phyloP scores from a whole-genome alignment of 805 yeast genomes.

The Kodamaea sagamina region DNA sequence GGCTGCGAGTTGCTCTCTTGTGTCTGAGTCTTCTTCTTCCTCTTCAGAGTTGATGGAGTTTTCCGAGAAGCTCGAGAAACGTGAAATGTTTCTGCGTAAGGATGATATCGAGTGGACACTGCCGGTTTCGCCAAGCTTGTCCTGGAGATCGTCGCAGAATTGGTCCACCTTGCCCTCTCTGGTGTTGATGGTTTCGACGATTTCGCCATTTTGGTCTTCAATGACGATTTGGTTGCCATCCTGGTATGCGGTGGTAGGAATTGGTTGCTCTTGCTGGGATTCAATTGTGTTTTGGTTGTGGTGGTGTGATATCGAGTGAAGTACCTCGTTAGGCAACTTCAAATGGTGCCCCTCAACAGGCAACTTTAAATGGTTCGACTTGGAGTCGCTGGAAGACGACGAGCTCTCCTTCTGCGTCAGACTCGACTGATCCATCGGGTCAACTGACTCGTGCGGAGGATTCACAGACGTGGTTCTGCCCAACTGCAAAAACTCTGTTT shows the following conservation, averaged over 20 bases:
- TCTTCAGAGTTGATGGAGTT: constrained; percentile 18
- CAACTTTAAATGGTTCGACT: background rate
- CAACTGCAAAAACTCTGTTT: constrained; percentile 41
- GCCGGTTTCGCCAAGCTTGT: constrained; percentile 5
- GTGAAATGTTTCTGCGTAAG: constrained; percentile 37
- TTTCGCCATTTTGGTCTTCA: constrained; percentile 85
- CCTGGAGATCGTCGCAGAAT: constrained; percentile 8
- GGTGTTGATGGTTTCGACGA: constrained; percentile 55
- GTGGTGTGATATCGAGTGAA: constrained; percentile 4
- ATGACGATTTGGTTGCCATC: constrained; percentile 73
- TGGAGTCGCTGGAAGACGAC: constrained; percentile 10
- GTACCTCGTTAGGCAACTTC: background rate
- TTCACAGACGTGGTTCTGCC: constrained; percentile 29
- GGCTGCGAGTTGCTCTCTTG: constrained; percentile 7
- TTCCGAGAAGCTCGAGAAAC: constrained; percentile 32
- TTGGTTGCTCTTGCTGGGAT: constrained; percentile 7
- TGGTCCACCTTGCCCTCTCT: constrained; percentile 19
- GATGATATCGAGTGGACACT: constrained; percentile 46
- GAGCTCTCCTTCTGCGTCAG: constrained; percentile 6
- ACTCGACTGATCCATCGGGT: constrained; percentile 5
- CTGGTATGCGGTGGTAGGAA: constrained; percentile 45
- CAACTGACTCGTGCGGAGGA: constrained; percentile 8
- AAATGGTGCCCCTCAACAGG: background rate
- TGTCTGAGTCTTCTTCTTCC: constrained; percentile 12
- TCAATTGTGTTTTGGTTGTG: constrained; percentile 6